Evolutionary conservation across 1,139 yeast species (phyloP).

Genomic region (Diutina neorugosa): DNA sequence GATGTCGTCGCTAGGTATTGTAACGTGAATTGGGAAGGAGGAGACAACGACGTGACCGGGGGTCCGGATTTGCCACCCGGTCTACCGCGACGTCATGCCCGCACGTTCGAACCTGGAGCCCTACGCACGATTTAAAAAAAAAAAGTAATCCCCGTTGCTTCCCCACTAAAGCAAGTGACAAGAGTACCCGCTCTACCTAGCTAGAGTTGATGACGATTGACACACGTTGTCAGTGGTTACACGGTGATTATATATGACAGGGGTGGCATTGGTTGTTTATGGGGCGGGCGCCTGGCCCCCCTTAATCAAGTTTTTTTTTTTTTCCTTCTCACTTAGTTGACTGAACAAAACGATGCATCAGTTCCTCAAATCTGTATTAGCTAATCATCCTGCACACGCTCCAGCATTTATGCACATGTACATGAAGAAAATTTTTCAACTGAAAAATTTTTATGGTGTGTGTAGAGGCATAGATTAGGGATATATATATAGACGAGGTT

Average conservation of each 20-base stretch:
- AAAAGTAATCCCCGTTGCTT: not conserved
- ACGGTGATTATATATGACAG: not conserved
- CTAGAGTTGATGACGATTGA: not conserved
- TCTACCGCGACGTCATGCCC: not conserved
- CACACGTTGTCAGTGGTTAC: too few species aligned
- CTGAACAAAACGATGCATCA: not conserved
- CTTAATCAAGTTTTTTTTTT: too few species aligned
- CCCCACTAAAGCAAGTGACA: not conserved
- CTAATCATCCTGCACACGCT: not conserved
- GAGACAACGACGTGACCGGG: not conserved
- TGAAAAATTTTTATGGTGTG: not conserved
- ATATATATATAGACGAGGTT: constrained; percentile 3
- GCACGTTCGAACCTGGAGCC: not conserved
- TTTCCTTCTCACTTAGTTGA: not conserved
- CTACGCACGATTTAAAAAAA: not conserved
- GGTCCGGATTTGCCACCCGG: not conserved
- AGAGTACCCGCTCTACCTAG: not conserved
- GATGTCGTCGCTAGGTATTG: not conserved
- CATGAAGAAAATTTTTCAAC: not conserved
- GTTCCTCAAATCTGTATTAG: not conserved
- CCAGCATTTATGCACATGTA: not conserved
- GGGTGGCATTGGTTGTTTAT: not conserved
- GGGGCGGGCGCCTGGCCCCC: not conserved
- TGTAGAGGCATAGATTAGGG: not conserved
- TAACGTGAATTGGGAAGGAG: not conserved